These are phyloP conservation scores for Blastobotrys raffinosifermentans DNA, from an alignment of 1,139 yeast genomes.

Conservation along the genomic window DNA sequence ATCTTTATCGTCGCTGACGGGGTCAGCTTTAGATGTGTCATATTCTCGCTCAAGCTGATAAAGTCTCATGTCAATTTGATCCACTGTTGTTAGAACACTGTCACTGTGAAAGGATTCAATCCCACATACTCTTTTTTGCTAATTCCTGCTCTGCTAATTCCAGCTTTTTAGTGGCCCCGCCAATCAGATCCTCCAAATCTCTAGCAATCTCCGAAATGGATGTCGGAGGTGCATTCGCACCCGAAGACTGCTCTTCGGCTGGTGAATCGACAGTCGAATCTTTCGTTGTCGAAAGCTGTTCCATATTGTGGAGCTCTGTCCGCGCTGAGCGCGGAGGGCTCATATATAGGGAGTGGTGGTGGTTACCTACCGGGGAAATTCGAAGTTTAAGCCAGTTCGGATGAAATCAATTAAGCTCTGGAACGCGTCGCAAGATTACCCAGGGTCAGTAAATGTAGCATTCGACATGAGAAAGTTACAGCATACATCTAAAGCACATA, in stretches of 20 bases:
- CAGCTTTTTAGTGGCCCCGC: conserved; percentile 11
- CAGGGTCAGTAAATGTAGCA: neutral
- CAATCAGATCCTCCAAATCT: conserved; percentile 16
- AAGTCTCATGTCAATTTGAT: conserved; percentile 8
- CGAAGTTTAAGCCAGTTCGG: neutral
- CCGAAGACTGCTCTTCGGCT: neutral
- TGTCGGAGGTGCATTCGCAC: neutral
- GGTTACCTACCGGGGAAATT: neutral
- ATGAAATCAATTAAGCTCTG: neutral
- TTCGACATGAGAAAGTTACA: conserved; percentile 1
- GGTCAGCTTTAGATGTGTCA: too few relatives aligned
- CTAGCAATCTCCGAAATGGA: conserved; percentile 11
- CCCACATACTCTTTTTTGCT: conserved; percentile 12
- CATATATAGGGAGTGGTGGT: neutral
- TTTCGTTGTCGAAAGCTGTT: too few relatives aligned
- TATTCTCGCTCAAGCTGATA: conserved; percentile 15
- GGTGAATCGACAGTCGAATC: neutral
- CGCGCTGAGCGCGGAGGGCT: neutral
- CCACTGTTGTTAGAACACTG: conserved; percentile 9
- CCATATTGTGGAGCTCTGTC: too few relatives aligned
- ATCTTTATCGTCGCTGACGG: too few relatives aligned
- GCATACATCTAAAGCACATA: conserved; percentile 3
- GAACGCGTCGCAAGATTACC: neutral
- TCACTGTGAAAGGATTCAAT: neutral
- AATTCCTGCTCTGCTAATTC: conserved; percentile 16